Conservation (phyloP, 176 grass and related monocot genomes). For the Aegilops tauschii region DNA sequence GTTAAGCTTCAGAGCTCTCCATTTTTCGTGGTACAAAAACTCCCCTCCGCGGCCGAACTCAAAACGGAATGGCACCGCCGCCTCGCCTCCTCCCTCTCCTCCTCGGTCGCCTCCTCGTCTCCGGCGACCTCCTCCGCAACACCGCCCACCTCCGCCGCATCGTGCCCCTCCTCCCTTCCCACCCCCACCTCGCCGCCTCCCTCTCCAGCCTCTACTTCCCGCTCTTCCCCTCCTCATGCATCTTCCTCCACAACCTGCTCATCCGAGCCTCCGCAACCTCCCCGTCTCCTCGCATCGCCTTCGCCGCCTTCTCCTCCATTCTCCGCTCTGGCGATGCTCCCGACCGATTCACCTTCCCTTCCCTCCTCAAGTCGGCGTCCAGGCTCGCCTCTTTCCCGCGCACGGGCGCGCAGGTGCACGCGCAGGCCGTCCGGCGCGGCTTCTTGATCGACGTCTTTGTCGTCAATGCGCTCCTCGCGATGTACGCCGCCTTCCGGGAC, state of each 20-base stretch:
- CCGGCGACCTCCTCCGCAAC: slow-evolving; percentile 35
- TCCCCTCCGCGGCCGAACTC: not conserved
- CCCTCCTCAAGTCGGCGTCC: slow-evolving; percentile 35
- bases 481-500: slow-evolving; percentile 60
- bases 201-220: slow-evolving; percentile 58
- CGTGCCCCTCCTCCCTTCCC: slow-evolving; percentile 42
- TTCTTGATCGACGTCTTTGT: slow-evolving; percentile 50
- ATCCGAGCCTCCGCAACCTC: slow-evolving; percentile 50
- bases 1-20: not conserved
- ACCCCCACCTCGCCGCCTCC: slow-evolving; percentile 41
- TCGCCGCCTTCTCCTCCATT: slow-evolving; percentile 45
- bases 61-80: slow-evolving; percentile 21
- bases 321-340: slow-evolving; percentile 16
- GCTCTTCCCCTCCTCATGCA: slow-evolving; percentile 52
- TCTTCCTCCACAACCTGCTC: slow-evolving; percentile 72
- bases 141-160: slow-evolving; percentile 36
- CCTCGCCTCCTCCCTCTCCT: slow-evolving; percentile 39
- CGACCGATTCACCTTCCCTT: slow-evolving; percentile 44
- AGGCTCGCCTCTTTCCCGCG: slow-evolving; percentile 28
- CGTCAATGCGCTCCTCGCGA: slow-evolving; percentile 51
- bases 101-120: slow-evolving; percentile 47
- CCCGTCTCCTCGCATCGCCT: slow-evolving; percentile 16
- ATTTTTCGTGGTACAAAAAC: not conserved
- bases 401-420: slow-evolving; percentile 55
- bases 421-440: slow-evolving; percentile 51